These are phyloP conservation scores for Ascodesmis nigricans DNA, from an alignment of 495 filamentous ascomycete species.

Conservation along the genomic window DNA sequence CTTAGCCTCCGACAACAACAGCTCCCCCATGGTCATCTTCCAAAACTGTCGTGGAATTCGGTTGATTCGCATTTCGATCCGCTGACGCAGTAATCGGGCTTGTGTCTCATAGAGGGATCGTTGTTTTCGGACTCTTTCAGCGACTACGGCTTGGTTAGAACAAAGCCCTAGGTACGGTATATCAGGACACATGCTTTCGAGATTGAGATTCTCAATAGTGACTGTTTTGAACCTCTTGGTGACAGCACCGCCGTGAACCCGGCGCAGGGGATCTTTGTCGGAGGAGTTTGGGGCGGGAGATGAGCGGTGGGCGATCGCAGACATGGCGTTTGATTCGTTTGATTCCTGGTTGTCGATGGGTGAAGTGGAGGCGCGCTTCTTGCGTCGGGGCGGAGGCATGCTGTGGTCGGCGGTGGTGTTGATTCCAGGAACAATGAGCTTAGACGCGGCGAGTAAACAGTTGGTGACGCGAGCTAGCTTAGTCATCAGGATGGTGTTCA, in stretches of 20 bases:
- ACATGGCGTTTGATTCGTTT: constrained; percentile 6
- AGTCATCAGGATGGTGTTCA: constrained; percentile 5
- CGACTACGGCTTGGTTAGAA: constrained; percentile 34
- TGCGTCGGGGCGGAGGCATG: constrained; percentile 34
- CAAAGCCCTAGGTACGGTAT: neutral
- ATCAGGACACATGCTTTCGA: constrained; percentile 48
- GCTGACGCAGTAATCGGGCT: constrained; percentile 57
- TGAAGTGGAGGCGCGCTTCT: constrained; percentile 40
- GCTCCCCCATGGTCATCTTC: constrained; percentile 62
- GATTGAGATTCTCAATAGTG: constrained; percentile 73
- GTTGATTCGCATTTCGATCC: constrained; percentile 87
- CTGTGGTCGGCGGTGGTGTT: constrained; percentile 1
- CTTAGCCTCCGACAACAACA: constrained; percentile 25
- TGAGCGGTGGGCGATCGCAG: constrained; percentile 4
- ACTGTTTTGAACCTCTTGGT: constrained; percentile 67
- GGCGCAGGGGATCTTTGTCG: constrained; percentile 17
- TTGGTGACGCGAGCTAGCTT: constrained; percentile 6
- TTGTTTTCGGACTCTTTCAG: constrained; percentile 74
- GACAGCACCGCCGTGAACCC: constrained; percentile 29
- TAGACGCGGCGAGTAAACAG: neutral
- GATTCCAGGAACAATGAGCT: constrained; percentile 3
- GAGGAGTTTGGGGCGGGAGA: constrained; percentile 5
- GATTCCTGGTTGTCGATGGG: constrained; percentile 11
- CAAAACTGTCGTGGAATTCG: constrained; percentile 66
- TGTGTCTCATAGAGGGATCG: constrained; percentile 78